Evolutionary conservation across 768 basidiomycete species (phyloP), one percentile per base, ranked within the genome.

Genomic region (Russula abietina): DNA sequence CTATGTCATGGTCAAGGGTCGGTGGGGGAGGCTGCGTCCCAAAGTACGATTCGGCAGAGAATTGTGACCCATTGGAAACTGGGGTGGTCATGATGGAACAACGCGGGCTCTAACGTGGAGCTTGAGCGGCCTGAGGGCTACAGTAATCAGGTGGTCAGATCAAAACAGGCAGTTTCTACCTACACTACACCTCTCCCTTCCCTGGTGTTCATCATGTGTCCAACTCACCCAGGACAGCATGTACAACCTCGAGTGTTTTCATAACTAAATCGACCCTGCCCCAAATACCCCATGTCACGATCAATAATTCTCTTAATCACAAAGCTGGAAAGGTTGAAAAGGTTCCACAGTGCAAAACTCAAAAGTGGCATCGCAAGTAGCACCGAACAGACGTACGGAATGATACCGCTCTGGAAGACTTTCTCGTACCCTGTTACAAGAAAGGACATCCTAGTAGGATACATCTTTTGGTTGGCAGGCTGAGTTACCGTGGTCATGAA

Each of bases 21-120:
- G 83, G 70, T 1, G 97, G 97, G 10, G 87, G 85, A 19, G 79
- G 80, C 69, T 99, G 94, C 0, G 91, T 93, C 55, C 83, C 85
- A 71, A 97, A 99, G 77, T 98, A 98, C 2, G 81, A 79, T 66
- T 94, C 91, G 28, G 94, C 89, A 17, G 91, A 93, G 77, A 96
- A 95, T 28, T 50, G 32, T 22, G 59, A 51, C 41, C 19, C 9
- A 28, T 60, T 30, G 39, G 62, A 43, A 22, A 50, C 53, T 43
- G n/a, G 32, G 5, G 63, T 51, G 54, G 58, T 24, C 60, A 61
- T 61, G 60, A 55, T 39, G 59, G 52, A n/a, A 32, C 50, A 28
- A 26, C 11, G 26, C 24, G 24, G 22, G 22, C 33, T 26, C 10
- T 43, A 19, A 30, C 11, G 38, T 38, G 33, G 24, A 17, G 22